Evolutionary conservation across 352 stramenopile species (phyloP), one percentile per base, ranked within the genome.

Genomic region (Stephanocyclus meneghinianus): DNA sequence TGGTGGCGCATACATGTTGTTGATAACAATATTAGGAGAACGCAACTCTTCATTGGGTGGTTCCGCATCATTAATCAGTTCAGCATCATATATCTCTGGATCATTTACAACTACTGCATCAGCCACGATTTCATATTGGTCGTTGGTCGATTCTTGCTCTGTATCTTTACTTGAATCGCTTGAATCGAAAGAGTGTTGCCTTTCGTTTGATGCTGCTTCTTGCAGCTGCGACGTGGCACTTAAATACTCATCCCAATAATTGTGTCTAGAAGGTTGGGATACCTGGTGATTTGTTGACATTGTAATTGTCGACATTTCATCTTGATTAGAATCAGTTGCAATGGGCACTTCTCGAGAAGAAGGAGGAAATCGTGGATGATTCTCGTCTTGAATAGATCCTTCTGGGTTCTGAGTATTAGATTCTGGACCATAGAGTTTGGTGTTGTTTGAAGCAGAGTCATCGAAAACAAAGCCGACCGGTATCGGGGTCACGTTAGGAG

Each of bases 61-160:
- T 1, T 53, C 13, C 1, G 0, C 45, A 16, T 53, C 45, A 16
- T 16, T 0, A 6, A 62, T 42, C 2, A 11, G 29, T 30, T 62
- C 53, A n/a, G 53, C 53, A 6, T 62, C 53, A 26, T 62, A 62
- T 26, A 62, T 62, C 9, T 62, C 53, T 18, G 53, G 53, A 18
- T 65, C 57, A 13, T 65, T 30, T 29, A 65, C 57, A 32, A 30
- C 13, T 9, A 65, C 57, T 16, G 57, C 57, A 51, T 65, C 57
- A 32, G 37, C 32, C 30, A 65, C 32, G 16, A 51, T 35, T 30
- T 65, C 57, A 45, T 63, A 42, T 29, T 63, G 55, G 21, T 63
- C 51, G 51, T 3, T 32, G 11, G 6, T 6, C 0, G 18, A 26
- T 29, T 29, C 29, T 63, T 63, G 26, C 40, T 63, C 55, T 9